Base-by-base conservation (phyloP, 163 green algal species). In the Trebouxiophyceae sp. region DNA sequence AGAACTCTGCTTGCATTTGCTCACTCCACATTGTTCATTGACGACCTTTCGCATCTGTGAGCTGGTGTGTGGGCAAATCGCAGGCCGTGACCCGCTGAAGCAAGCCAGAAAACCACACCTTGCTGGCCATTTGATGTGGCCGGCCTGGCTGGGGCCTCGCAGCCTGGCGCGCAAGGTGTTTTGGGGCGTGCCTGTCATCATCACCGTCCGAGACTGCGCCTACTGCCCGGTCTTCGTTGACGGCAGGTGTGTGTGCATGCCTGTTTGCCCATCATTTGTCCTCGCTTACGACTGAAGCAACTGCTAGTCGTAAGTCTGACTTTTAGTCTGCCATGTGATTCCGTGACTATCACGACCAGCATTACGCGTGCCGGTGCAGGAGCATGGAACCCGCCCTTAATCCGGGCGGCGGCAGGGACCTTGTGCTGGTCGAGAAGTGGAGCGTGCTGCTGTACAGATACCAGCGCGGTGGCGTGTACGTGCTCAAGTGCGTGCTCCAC, bases 301-400 rank as follows among this genome's bases (percentile, higher is more conserved):
- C 54, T 60, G 54, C 26, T 32, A n/a, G n/a, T n/a, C n/a, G n/a
- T n/a, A n/a, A n/a, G n/a, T n/a, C n/a, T n/a, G n/a, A n/a, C n/a
- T n/a, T n/a, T n/a, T n/a, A n/a, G n/a, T n/a, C n/a, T n/a, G n/a
- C n/a, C n/a, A n/a, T n/a, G n/a, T n/a, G n/a, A n/a, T n/a, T n/a
- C n/a, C n/a, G n/a, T n/a, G n/a, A n/a, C n/a, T n/a, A n/a, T n/a
- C 20, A 63, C 33, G 31, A 29, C 29, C 29, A 63, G 33, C 7
- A 63, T 30, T 45, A 30, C 30, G 16, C 46, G 57, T 28, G 26
- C 4, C 4, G 28, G 8, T 67, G 32, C 12, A 56, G 62, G 1
- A 83, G 72, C 45, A 89, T 89, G 83, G 71, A 77, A 62, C 83
- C 83, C 2, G 82, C 77, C 0, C 60, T 89, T 3, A 87, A 88